phyloP scores from a whole-genome alignment of 140 eudicot species.

The Bidens hawaiensis region DNA sequence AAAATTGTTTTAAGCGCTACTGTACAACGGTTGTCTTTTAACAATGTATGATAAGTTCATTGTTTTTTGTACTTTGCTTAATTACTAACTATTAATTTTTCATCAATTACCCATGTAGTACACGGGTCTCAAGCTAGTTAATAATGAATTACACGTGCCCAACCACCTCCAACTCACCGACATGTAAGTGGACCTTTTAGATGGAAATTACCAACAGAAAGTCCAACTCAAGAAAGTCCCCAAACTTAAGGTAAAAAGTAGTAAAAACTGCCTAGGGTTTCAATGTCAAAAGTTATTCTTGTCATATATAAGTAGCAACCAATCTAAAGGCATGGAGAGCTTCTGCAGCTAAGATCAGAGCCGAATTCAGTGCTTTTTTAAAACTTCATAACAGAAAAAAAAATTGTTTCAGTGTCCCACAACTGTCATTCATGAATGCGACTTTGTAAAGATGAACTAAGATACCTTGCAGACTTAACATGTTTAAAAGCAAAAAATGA shows the following conservation, averaged over 20 bases:
- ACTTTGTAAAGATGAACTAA: neutral
- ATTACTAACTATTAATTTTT: no score
- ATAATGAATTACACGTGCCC: no score
- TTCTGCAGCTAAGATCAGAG: conserved; percentile 10
- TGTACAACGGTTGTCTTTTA: no score
- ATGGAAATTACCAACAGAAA: neutral
- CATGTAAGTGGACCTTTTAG: no score
- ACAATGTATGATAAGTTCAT: no score
- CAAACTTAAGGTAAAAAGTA: neutral
- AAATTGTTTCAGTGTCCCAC: neutral
- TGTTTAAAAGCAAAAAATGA: neutral
- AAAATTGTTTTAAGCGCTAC: no score
- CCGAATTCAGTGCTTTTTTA: neutral
- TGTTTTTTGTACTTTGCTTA: no score
- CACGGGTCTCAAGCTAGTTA: no score
- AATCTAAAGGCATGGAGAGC: conserved; percentile 12
- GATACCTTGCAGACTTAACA: conserved; percentile 1
- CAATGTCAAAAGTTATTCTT: neutral
- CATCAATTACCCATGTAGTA: no score
- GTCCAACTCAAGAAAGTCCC: neutral
- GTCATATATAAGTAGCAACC: conserved; percentile 12
- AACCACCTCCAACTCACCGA: neutral
- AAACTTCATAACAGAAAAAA: conserved; percentile 1
- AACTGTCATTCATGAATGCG: neutral
- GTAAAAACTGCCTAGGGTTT: neutral